Base-by-base conservation (phyloP, 2,329 filamentous ascomycete genomes). In the Cordyceps cicadae region DNA sequence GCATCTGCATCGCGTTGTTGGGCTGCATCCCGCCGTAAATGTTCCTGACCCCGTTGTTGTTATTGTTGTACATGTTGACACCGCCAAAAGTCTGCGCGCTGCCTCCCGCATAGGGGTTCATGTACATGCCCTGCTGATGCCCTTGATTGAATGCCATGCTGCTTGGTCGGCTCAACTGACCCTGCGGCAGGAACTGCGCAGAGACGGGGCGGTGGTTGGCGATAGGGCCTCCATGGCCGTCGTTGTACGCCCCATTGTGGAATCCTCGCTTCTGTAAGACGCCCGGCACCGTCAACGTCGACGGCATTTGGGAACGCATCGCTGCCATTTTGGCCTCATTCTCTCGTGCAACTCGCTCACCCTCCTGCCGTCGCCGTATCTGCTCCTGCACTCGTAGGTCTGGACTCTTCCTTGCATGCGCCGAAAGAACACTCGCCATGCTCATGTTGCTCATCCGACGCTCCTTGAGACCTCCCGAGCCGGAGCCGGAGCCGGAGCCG, bases 351-450 rank as follows among this genome's bases (percentile, higher is more conserved):
- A 73, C 70, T 1, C 74, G 74, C 6, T 70, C 70, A 15, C 77
- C 76, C 61, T 78, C 74, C 34, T 77, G 74, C 57, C 75, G 71
- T 9, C 70, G 72, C 3, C 72, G 72, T 50, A 73, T 70, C 17
- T 80, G 75, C 21, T 77, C 76, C 5, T 71, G 72, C 12, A 74
- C 70, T n/a, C 74, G 71, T 1, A 74, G 72, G 34, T 81, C 74
- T 0, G 61, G 54, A 11, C 76, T 77, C 43, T 73, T 66, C 29
- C 72, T 68, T 5, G 78, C 77, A 55, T 80, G 76, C 1, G 71
- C 74, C 19, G 72, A 69, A 3, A 85, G 74, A 5, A 89, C 76
- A 64, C 87, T 82, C 0, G 86, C 85, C 73, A 89, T 76, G 65
- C 80, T 84, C 61, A 82, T 75, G 7, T 77, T 76, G 65, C 80